Conservation (phyloP, 2,329 filamentous ascomycete species). For the Tolypocladium paradoxum region DNA sequence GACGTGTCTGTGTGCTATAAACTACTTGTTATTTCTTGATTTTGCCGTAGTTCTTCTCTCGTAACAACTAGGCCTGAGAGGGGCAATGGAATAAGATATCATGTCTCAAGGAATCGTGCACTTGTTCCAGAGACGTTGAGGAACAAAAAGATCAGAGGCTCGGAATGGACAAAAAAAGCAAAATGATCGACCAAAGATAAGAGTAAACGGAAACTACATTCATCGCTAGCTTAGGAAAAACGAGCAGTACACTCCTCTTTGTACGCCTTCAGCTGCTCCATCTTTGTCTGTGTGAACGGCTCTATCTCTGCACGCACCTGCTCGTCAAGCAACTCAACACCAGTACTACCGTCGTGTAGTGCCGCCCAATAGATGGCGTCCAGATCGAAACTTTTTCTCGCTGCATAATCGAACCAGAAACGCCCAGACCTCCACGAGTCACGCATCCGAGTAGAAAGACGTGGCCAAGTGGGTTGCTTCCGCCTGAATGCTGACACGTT, state of each 20-base stretch:
- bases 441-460: constrained; percentile 18
- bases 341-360: constrained; percentile 14
- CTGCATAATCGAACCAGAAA: too few relatives aligned
- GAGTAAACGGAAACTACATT: too few relatives aligned
- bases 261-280: constrained; percentile 18
- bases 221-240: constrained; percentile 16
- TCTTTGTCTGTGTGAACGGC: constrained; percentile 14
- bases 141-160: too few relatives aligned
- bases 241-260: constrained; percentile 14
- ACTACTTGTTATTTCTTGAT: too few relatives aligned
- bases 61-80: too few relatives aligned
- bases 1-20: too few relatives aligned
- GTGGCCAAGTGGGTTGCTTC: neutral
- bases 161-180: too few relatives aligned
- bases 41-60: too few relatives aligned
- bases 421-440: constrained; percentile 24
- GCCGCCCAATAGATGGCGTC: constrained; percentile 22
- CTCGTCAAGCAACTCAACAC: constrained; percentile 13
- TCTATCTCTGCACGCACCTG: constrained; percentile 13
- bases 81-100: too few relatives aligned
- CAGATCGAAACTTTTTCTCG: constrained; percentile 23
- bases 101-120: too few relatives aligned
- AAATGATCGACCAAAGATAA: too few relatives aligned
- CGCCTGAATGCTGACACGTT: neutral
- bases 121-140: too few relatives aligned